Conservation (phyloP, 306 rosid species). For the Amphicarpaea edgeworthii region DNA sequence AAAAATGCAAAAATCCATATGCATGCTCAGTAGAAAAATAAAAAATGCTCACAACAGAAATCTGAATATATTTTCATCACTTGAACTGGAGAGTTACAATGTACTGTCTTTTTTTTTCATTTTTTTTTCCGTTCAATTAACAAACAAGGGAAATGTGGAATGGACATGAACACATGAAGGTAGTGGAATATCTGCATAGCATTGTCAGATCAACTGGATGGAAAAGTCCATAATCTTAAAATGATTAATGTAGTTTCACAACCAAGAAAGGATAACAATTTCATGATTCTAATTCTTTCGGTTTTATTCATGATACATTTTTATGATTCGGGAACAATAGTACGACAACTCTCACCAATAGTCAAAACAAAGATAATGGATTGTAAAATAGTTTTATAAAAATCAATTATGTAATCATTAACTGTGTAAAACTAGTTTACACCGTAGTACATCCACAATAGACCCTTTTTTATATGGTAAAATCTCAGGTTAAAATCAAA, state of each 20-base stretch:
- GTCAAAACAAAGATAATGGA: too few species aligned
- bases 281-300: constrained; percentile 4
- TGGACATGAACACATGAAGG: constrained; percentile 1
- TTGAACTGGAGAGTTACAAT: background rate
- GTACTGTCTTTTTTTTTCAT: background rate
- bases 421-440: too few species aligned
- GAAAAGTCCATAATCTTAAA: background rate
- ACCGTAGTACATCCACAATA: too few species aligned
- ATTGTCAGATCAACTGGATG: background rate
- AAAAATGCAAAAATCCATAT: constrained; percentile 10
- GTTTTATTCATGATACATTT: constrained; percentile 1
- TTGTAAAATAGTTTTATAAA: too few species aligned
- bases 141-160: constrained; percentile 6
- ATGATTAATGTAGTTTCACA: constrained; percentile 11
- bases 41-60: background rate
- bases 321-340: background rate
- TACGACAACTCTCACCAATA: background rate
- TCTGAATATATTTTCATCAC: background rate
- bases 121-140: background rate
- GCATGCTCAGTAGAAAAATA: background rate
- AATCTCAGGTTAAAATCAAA: background rate
- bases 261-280: constrained; percentile 1
- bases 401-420: too few species aligned
- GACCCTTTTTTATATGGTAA: too few species aligned
- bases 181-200: background rate